phyloP scores from a whole-genome alignment of 2,329 filamentous ascomycete species.

The Clathrospora elynae region DNA sequence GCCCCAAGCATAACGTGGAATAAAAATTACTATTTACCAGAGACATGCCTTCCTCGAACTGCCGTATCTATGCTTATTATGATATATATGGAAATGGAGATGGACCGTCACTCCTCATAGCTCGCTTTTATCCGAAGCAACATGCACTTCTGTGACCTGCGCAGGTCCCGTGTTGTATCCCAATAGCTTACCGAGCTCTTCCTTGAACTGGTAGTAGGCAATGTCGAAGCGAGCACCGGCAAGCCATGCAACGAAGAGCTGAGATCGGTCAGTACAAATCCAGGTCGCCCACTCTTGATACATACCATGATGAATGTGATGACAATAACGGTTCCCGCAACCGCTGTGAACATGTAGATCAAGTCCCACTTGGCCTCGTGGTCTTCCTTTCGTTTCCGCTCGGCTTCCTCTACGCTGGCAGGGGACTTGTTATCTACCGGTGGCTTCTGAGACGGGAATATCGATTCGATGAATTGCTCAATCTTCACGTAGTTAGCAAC shows the following conservation, averaged over 20 bases:
- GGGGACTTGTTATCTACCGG: conserved; percentile 50
- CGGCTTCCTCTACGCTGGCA: conserved; percentile 60
- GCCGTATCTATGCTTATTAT: conserved; percentile 31
- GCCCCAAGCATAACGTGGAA: neutral
- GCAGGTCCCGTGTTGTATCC: conserved; percentile 23
- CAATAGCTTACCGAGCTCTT: conserved; percentile 52
- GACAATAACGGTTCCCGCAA: conserved; percentile 70
- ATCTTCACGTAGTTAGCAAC: conserved; percentile 61
- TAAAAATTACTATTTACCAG: conserved; percentile 35
- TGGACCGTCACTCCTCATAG: conserved; percentile 39
- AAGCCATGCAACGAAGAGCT: conserved; percentile 79
- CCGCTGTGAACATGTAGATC: conserved; percentile 67
- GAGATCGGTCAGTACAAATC: conserved; percentile 22
- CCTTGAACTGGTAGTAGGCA: conserved; percentile 62
- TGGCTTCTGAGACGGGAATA: conserved; percentile 84
- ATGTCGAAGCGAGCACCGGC: conserved; percentile 84
- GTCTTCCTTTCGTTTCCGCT: conserved; percentile 58
- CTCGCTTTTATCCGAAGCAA: conserved; percentile 48
- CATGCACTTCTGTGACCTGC: conserved; percentile 26
- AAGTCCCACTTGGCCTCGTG: conserved; percentile 60
- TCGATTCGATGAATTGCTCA: conserved; percentile 91
- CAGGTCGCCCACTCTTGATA: conserved; percentile 17
- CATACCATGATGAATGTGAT: conserved; percentile 82
- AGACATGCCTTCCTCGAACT: conserved; percentile 18
- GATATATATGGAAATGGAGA: conserved; percentile 37